Conservation (phyloP, 2,329 filamentous ascomycete species). For the Shiraia bambusicola region DNA sequence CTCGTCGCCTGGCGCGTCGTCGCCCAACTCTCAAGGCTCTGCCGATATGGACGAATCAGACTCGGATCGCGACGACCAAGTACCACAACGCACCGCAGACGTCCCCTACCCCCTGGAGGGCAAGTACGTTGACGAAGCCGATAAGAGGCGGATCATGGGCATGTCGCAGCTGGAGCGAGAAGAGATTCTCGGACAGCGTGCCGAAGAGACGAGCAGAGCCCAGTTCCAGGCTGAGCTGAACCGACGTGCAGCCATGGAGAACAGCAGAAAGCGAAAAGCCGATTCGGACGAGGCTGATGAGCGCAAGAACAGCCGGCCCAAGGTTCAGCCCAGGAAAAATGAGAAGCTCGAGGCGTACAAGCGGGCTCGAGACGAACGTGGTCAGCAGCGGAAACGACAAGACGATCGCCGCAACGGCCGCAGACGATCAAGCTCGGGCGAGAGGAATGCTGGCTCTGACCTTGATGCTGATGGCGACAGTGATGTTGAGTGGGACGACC, state of each 20-base stretch:
- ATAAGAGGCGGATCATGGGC: conserved; percentile 67
- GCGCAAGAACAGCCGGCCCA: conserved; percentile 63
- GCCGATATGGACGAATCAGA: conserved; percentile 86
- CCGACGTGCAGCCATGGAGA: conserved; percentile 71
- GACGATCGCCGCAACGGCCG: conserved; percentile 52
- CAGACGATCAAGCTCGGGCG: conserved; percentile 47
- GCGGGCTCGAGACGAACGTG: conserved; percentile 60
- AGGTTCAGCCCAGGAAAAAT: conserved; percentile 59
- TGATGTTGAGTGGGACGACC: conserved; percentile 71
- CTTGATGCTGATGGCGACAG: conserved; percentile 70
- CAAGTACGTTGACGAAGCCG: conserved; percentile 64
- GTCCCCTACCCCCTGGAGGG: conserved; percentile 83
- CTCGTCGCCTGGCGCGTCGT: conserved; percentile 65
- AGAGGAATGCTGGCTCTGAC: conserved; percentile 53
- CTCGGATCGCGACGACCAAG: conserved; percentile 47
- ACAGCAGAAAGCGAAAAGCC: conserved; percentile 71
- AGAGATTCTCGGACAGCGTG: conserved; percentile 83
- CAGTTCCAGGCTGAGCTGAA: conserved; percentile 81
- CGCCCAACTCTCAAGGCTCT: conserved; percentile 73
- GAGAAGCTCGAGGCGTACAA: conserved; percentile 70
- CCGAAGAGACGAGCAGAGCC: conserved; percentile 76
- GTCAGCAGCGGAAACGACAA: conserved; percentile 55
- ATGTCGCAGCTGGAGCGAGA: conserved; percentile 92
- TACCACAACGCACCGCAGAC: conserved; percentile 58
- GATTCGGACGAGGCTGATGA: conserved; percentile 78